A percentile compares a stretch with the other conserved stretches of the same genome.
These are phyloP conservation scores for Kwoniella sp. DNA, from an alignment of 768 basidiomycete species.

Conservation along the genomic window DNA sequence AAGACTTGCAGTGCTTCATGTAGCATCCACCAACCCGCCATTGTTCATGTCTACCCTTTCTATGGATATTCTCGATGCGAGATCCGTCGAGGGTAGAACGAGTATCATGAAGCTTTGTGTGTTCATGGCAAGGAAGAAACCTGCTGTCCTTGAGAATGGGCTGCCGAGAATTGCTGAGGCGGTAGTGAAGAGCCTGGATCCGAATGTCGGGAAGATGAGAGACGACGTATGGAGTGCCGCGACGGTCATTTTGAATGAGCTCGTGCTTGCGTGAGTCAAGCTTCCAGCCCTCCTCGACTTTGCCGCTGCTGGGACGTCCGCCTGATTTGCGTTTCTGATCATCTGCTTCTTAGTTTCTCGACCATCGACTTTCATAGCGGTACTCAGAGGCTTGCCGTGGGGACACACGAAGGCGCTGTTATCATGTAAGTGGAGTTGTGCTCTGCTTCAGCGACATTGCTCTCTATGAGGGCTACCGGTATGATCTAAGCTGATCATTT, in stretches of 20 bases:
- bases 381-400: slow-evolving; percentile 85
- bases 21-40: slow-evolving; percentile 78
- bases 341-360: slow-evolving; percentile 66
- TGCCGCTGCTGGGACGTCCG: too few relatives aligned
- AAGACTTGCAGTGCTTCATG: slow-evolving; percentile 76
- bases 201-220: slow-evolving; percentile 68
- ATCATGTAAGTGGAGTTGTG: slow-evolving; percentile 53
- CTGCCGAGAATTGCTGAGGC: slow-evolving; percentile 87
- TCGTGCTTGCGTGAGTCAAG: slow-evolving; percentile 89
- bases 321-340: too few relatives aligned
- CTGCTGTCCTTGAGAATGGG: slow-evolving; percentile 78
- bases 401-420: slow-evolving; percentile 89
- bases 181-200: slow-evolving; percentile 94
- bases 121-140: slow-evolving; percentile 91
- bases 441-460: not conserved
- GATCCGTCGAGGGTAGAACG: slow-evolving; percentile 69
- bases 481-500: too few relatives aligned
- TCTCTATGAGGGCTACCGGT: too few relatives aligned
- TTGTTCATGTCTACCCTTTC: slow-evolving; percentile 93
- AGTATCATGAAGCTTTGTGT: slow-evolving; percentile 91
- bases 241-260: slow-evolving; percentile 88
- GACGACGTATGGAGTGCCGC: slow-evolving; percentile 88
- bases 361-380: slow-evolving; percentile 89
- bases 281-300: too few relatives aligned
- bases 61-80: slow-evolving; percentile 76